Conservation (phyloP, 257 asterid species). For the Solanum arcanum region DNA sequence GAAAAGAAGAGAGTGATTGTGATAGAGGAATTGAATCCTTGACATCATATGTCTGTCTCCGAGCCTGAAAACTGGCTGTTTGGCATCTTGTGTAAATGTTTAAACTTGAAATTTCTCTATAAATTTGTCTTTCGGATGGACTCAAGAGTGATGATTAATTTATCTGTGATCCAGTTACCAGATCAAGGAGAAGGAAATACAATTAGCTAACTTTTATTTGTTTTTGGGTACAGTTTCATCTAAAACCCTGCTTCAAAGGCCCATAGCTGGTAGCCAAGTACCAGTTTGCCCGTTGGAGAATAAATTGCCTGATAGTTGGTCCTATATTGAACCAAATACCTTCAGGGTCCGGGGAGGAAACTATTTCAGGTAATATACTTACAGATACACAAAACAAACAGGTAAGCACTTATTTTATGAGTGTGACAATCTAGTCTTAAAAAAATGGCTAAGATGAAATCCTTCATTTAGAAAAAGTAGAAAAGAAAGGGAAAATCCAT, state of each 20-base stretch:
- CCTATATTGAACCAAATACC: conserved; percentile 67
- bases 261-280: conserved; percentile 85
- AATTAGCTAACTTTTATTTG: neutral
- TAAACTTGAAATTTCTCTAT: neutral
- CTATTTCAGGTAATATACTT: conserved; percentile 45
- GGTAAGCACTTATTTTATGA: neutral
- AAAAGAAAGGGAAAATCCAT: neutral
- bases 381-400: neutral
- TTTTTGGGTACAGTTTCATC: conserved; percentile 53
- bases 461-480: neutral
- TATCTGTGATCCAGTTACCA: neutral
- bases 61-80: neutral
- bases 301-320: conserved; percentile 83
- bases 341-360: conserved; percentile 73
- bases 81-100: neutral
- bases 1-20: neutral
- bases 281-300: conserved; percentile 76
- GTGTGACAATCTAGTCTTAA: neutral
- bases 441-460: neutral
- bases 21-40: neutral
- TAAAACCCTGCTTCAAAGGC: conserved; percentile 56
- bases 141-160: neutral
- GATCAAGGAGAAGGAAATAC: neutral
- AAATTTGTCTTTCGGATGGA: neutral
- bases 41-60: neutral